phyloP scores from a whole-genome alignment of 1,139 yeast species.

The Pichia inconspicua region DNA sequence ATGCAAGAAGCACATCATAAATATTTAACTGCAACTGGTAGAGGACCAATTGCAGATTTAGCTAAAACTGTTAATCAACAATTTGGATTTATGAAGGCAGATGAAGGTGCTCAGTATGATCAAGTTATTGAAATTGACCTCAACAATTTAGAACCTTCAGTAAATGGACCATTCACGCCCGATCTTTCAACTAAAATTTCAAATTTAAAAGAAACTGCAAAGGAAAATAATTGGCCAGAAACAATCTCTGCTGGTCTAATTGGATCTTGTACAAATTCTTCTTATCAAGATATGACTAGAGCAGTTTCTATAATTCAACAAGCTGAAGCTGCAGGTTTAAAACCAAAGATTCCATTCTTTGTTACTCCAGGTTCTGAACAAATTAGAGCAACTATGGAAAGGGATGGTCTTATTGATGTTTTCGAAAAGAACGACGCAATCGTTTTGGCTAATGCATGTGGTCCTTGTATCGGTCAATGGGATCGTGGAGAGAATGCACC shows the following conservation, averaged over 20 bases:
- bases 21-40: conserved; percentile 71
- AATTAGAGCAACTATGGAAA: conserved; percentile 91
- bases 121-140: conserved; percentile 74
- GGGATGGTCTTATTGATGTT: conserved; percentile 79
- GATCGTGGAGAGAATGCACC: conserved; percentile 61
- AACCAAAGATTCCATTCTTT: conserved; percentile 85
- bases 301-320: conserved; percentile 82
- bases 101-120: conserved; percentile 77
- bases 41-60: conserved; percentile 73
- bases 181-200: conserved; percentile 86
- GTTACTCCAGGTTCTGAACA: conserved; percentile 99
- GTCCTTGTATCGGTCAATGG: conserved; percentile 99
- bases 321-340: conserved; percentile 78
- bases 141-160: conserved; percentile 72
- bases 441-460: conserved; percentile 95
- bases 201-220: conserved; percentile 54
- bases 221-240: conserved; percentile 72
- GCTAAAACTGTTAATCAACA: conserved; percentile 61
- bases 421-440: conserved; percentile 82
- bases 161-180: conserved; percentile 94
- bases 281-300: conserved; percentile 96
- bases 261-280: conserved; percentile 96
- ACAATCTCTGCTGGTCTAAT: conserved; percentile 82
- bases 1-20: conserved; percentile 81
- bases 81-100: conserved; percentile 64